Percentiles rank a stretch among this genome's conserved stretches.
phyloP scores from a whole-genome alignment of 2,329 filamentous ascomycete genomes.

The Aspergillus aculeatus region DNA sequence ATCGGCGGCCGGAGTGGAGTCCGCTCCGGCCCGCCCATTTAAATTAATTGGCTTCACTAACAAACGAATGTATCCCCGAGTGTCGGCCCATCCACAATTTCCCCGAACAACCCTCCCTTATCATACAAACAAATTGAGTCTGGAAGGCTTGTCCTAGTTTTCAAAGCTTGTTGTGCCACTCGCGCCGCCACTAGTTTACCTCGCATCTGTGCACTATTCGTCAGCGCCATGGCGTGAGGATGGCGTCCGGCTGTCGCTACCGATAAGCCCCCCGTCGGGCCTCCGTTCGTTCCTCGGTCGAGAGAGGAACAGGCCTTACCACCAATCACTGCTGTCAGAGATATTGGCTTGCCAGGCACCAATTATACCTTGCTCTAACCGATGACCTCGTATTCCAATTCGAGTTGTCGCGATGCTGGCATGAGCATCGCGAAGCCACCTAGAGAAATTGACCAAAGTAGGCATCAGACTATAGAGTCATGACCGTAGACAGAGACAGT shows the following conservation, averaged over 20 bases:
- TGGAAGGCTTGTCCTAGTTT: neutral
- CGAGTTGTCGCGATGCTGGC: neutral
- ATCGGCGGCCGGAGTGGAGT: neutral
- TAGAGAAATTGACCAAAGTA: neutral
- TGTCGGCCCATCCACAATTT: neutral
- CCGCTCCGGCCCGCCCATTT: neutral
- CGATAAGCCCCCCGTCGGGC: conserved; percentile 6
- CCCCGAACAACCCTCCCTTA: neutral
- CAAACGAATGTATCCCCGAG: neutral
- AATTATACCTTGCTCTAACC: neutral
- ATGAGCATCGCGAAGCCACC: neutral
- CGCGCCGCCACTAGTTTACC: neutral
- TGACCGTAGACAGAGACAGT: too few relatives aligned
- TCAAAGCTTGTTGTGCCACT: neutral
- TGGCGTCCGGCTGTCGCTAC: neutral
- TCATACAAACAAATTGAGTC: neutral
- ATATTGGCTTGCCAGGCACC: neutral
- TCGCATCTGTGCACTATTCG: neutral
- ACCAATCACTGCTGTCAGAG: too few relatives aligned
- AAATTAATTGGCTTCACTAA: neutral
- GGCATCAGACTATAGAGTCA: too few relatives aligned
- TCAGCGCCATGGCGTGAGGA: neutral
- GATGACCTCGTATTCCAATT: neutral
- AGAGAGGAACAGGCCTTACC: neutral
- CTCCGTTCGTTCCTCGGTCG: neutral